These are phyloP conservation scores for Coccinonectria pachysandricola DNA, from an alignment of 2,329 filamentous ascomycete genomes.

Conservation along the genomic window DNA sequence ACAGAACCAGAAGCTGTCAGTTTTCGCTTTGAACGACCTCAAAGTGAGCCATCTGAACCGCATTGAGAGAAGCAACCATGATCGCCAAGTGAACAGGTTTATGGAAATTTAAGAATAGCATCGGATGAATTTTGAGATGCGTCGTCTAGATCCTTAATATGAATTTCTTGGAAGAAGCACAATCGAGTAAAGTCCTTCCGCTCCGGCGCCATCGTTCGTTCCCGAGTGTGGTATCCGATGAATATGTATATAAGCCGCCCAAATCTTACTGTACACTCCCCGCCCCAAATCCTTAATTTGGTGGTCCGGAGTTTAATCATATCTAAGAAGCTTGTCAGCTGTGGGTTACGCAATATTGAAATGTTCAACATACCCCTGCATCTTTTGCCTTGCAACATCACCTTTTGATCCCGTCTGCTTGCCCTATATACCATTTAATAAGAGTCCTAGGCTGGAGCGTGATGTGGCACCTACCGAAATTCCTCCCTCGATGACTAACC, in stretches of 20 bases:
- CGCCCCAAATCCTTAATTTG: no score
- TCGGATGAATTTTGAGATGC: no score
- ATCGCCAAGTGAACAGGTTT: no score
- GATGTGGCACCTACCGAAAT: slow-evolving; percentile 49
- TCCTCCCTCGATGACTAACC: slow-evolving; percentile 83
- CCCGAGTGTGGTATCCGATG: slow-evolving; percentile 15
- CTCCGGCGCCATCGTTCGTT: slow-evolving; percentile 6
- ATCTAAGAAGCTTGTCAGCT: no score
- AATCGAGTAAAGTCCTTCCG: slow-evolving; percentile 3
- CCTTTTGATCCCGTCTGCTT: slow-evolving; percentile 59
- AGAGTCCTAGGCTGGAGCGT: neutral
- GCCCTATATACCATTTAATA: slow-evolving; percentile 37
- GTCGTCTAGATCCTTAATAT: slow-evolving; percentile 12
- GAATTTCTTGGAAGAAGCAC: slow-evolving; percentile 3
- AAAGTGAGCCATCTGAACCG: no score
- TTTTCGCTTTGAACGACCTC: no score
- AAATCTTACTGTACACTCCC: slow-evolving; percentile 17
- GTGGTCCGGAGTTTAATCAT: no score
- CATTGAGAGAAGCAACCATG: no score
- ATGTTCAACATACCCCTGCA: slow-evolving; percentile 53
- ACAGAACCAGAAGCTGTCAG: slow-evolving; percentile 2
- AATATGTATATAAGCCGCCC: slow-evolving; percentile 19
- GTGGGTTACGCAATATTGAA: neutral
- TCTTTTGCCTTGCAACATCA: slow-evolving; percentile 64
- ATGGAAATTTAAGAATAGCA: no score